Base-by-base conservation (phyloP, 192 early-diverging fungal species). In the Linnemannia zychae region DNA sequence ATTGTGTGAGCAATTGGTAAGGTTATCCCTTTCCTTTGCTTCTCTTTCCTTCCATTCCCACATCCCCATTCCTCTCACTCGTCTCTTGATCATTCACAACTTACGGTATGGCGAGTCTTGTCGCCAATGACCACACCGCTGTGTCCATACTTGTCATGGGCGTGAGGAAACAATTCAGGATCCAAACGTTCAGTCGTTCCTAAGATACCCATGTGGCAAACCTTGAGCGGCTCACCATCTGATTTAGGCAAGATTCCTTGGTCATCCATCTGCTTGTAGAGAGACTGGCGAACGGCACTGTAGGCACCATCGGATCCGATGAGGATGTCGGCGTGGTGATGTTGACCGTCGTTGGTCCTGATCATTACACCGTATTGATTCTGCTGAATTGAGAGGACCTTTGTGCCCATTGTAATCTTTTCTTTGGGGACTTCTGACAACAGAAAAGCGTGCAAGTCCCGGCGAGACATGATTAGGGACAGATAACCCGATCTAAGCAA, bases 301-400 rank as follows among this genome's bases (percentile, higher is more conserved):
- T 79, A 79, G 6, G 70, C 77, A 18, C 77, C 77, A 63, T 79
- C 77, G 47, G 50, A 28, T 22, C 77, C 77, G n/a, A 79, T 40
- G 1, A 77, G 75, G 20, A 77, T 77, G 7, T 77, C 75, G 18
- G 47, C 75, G 11, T 77, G 46, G 36, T 77, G 67, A 22, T 67
- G 49, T n/a, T 28, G 49, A 12, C 75, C 75, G 38, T 77, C 75
- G 34, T 49, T 53, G 17, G 75, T 77, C 18, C 75, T 67, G 36
- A 77, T 70, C 34, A 77, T 31, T 4, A 77, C 75, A 7, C 72
- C 72, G 17, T 73, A 1, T 7, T 73, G 33, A 33, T 73, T 52
- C 20, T 73, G 72, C 18, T 36, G 46, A 20, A 49, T 36, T 17
- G 72, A 73, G 9, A 73, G 72, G 34, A 73, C 49, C 22, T 73